Evolutionary conservation across 805 yeast species (phyloP).

Genomic region (Saccharomycopsis synnaedendra): DNA sequence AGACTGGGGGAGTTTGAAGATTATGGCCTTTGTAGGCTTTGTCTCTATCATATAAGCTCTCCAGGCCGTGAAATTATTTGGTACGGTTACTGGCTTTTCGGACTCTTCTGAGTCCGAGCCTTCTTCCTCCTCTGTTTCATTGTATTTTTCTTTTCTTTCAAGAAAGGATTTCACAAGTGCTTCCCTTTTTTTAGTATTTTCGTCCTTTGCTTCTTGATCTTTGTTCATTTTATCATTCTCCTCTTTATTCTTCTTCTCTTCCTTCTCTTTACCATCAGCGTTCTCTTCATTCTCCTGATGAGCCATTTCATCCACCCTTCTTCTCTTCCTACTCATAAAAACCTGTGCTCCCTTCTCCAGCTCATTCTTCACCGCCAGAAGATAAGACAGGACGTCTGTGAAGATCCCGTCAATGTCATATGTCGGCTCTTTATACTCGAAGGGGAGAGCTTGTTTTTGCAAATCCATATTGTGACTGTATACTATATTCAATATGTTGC

Average conservation of each 20-base stretch:
- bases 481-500: too few relatives aligned
- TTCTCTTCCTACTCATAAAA: background rate
- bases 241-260: background rate
- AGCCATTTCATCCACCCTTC: slow-evolving; percentile 21
- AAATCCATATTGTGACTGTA: slow-evolving; percentile 5
- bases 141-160: background rate
- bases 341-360: slow-evolving; percentile 3
- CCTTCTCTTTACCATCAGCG: background rate
- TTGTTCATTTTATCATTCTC: background rate
- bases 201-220: background rate
- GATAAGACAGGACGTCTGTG: slow-evolving; percentile 12
- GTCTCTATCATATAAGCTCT: slow-evolving; percentile 13
- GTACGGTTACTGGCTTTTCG: slow-evolving; percentile 3
- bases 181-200: background rate
- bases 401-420: slow-evolving; percentile 1
- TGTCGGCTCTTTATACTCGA: slow-evolving; percentile 5
- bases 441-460: slow-evolving; percentile 11
- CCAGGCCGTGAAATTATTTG: slow-evolving; percentile 15
- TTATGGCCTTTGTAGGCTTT: slow-evolving; percentile 2
- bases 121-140: background rate
- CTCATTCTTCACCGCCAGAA: slow-evolving; percentile 12
- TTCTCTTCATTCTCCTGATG: slow-evolving; percentile 16
- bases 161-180: slow-evolving; percentile 1
- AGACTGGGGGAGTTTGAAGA: slow-evolving; percentile 3
- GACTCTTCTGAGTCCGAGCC: background rate